Evolutionary conservation across 306 rosid species (phyloP).

Genomic region (Vigna reflexopilosa): DNA sequence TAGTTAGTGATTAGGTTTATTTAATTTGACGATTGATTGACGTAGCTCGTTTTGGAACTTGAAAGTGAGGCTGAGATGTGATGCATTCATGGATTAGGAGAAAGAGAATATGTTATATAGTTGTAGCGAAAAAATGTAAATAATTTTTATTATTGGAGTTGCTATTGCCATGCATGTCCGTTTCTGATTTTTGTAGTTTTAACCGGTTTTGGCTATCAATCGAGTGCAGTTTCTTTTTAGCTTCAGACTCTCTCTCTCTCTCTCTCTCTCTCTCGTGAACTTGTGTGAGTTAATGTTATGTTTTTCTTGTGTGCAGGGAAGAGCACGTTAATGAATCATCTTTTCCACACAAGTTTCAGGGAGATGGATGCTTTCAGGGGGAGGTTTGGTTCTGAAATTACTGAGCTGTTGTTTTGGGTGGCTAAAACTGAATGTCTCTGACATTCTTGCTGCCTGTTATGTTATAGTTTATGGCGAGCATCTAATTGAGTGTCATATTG

Average conservation of each 20-base stretch:
- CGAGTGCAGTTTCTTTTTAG: background rate
- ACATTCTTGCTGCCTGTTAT: conserved; percentile 4
- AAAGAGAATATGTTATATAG: background rate
- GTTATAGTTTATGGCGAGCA: conserved; percentile 17
- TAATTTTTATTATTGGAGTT: conserved; percentile 7
- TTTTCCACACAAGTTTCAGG: conserved; percentile 78
- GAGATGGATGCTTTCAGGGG: conserved; percentile 97
- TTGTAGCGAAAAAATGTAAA: background rate
- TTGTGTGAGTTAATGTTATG: conserved; percentile 28
- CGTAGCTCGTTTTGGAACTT: conserved; percentile 3
- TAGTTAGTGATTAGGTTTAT: conserved; percentile 18
- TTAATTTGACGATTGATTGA: conserved; percentile 35
- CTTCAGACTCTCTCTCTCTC: background rate
- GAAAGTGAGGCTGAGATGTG: conserved; percentile 6
- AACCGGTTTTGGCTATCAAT: background rate
- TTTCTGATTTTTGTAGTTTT: conserved; percentile 37
- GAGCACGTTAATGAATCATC: conserved; percentile 89
- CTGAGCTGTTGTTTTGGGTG: conserved; percentile 5
- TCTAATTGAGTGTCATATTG: conserved; percentile 22
- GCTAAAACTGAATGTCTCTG: background rate
- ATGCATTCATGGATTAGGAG: background rate
- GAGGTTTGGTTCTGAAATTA: conserved; percentile 58
- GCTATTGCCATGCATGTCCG: background rate
- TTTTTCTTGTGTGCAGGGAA: conserved; percentile 65
- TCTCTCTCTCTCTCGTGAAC: background rate